phyloP scores from a whole-genome alignment of 768 basidiomycete species.

The Termitomyces sp. region DNA sequence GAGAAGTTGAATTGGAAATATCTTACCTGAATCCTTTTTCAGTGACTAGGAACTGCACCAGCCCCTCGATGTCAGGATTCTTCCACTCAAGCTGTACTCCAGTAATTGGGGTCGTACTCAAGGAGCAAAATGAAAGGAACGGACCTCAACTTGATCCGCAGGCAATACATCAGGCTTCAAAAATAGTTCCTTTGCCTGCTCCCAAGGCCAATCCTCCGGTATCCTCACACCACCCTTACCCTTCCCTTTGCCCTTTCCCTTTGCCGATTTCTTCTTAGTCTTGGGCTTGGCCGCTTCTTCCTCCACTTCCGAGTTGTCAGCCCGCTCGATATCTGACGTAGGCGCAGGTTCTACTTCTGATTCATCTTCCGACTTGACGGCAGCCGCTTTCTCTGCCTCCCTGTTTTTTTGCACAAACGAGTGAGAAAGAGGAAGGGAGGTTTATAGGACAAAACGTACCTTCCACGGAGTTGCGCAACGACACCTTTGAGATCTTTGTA shows the following conservation, averaged over 20 bases:
- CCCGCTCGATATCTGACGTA: constrained; percentile 40
- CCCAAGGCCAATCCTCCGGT: constrained; percentile 97
- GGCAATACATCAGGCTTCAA: constrained; percentile 85
- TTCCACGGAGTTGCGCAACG: constrained; percentile 73
- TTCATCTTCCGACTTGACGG: constrained; percentile 22
- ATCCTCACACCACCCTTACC: constrained; percentile 74
- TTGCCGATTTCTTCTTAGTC: constrained; percentile 33
- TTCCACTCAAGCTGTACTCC: constrained; percentile 85
- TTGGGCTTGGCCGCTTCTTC: constrained; percentile 25
- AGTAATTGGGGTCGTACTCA: not conserved
- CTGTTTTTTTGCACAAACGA: constrained; percentile 22
- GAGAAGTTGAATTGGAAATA: not conserved
- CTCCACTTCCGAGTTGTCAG: constrained; percentile 25
- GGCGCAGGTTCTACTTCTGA: constrained; percentile 33
- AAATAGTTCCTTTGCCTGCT: constrained; percentile 90
- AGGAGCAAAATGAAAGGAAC: not conserved
- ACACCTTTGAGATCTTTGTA: constrained; percentile 67
- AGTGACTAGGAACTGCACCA: constrained; percentile 87
- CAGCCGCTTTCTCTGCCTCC: constrained; percentile 37
- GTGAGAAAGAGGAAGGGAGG: not conserved
- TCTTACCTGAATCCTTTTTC: constrained; percentile 95
- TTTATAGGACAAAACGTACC: constrained; percentile 34
- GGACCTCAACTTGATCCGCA: constrained; percentile 79
- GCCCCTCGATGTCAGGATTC: constrained; percentile 85
- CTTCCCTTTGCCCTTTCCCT: constrained; percentile 50